phyloP scores from a whole-genome alignment of 2,329 filamentous ascomycete species.

The Salinomyces thailandicus region DNA sequence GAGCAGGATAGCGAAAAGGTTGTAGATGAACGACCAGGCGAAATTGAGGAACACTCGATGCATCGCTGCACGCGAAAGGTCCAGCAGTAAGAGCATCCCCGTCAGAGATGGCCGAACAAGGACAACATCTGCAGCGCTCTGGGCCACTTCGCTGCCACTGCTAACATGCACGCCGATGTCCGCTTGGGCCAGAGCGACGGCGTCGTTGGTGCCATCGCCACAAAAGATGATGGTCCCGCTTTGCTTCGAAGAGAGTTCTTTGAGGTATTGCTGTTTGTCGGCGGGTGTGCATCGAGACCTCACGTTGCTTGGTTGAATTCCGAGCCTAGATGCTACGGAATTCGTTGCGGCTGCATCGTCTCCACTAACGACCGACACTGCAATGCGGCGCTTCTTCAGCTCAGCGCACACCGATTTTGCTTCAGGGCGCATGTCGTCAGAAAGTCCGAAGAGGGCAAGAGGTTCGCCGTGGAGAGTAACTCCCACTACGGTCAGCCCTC shows the following conservation, averaged over 20 bases:
- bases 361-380: conserved; percentile 47
- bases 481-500: conserved; percentile 46
- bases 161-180: conserved; percentile 61
- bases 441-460: conserved; percentile 42
- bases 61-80: conserved; percentile 37
- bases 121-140: conserved; percentile 57
- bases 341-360: conserved; percentile 43
- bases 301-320: conserved; percentile 31
- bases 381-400: conserved; percentile 40
- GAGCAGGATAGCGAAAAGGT: conserved; percentile 56
- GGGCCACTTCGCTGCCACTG: conserved; percentile 52
- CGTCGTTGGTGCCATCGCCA: conserved; percentile 73
- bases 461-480: conserved; percentile 40
- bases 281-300: conserved; percentile 40
- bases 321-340: conserved; percentile 35
- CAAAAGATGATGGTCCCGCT: conserved; percentile 50
- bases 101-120: conserved; percentile 43
- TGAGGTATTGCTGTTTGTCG: conserved; percentile 46
- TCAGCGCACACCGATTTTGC: conserved; percentile 42
- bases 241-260: conserved; percentile 15
- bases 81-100: conserved; percentile 49
- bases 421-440: conserved; percentile 39
- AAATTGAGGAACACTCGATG: conserved; percentile 52
- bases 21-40: conserved; percentile 60
- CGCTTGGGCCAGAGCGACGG: conserved; percentile 59